Base-by-base conservation (phyloP, 768 basidiomycete genomes). In the Obba rivulosa region DNA sequence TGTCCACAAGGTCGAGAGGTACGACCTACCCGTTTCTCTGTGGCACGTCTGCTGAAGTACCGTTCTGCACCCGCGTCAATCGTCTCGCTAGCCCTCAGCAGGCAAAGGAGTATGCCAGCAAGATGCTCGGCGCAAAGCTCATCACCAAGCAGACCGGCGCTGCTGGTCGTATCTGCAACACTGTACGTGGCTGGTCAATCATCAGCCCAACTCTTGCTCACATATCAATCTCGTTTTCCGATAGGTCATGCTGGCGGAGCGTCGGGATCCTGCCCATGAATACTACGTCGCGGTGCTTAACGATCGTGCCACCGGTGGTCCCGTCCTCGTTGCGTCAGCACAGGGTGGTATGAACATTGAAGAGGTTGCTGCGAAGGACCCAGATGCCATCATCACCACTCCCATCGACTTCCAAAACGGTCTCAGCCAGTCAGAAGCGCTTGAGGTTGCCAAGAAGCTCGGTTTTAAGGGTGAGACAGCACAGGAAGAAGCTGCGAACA, bases 341-440 rank as follows among this genome's bases (percentile, higher is more conserved):
- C 93, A 97, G 64, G 96, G 96, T 48, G 96, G 96, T 49, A 99
- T 99, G 96, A 98, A 98, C 70, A 99, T 99, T 62, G 96, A 99
- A 68, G 96, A 99, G 61, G 96, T 99, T 41, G 96, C 96, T 22
- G 90, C 91, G 24, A 92, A 94, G 58, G 92, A 96, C 62, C 96
- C 96, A 31, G 71, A 73, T 34, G 89, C 96, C 35, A 98, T 99
- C 68, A 92, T 98, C 61, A 98, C 94, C 40, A 93, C 88, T 10
- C 88, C 92, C 41, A 90, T 99, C 59, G 74, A 87, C 66, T 91
- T 88, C 54, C 72, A 86, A 47, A 85, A 80, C 11, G 95, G 95
- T 7, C 74, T 99, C 23, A 79, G 79, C 52, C 78, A 83, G 56
- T 67, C 70, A 20, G 78, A 83, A 41, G 95, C 89, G 34, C 67